Conservation (phyloP, 2,329 filamentous ascomycete genomes). For the Aspergillus texensis region DNA sequence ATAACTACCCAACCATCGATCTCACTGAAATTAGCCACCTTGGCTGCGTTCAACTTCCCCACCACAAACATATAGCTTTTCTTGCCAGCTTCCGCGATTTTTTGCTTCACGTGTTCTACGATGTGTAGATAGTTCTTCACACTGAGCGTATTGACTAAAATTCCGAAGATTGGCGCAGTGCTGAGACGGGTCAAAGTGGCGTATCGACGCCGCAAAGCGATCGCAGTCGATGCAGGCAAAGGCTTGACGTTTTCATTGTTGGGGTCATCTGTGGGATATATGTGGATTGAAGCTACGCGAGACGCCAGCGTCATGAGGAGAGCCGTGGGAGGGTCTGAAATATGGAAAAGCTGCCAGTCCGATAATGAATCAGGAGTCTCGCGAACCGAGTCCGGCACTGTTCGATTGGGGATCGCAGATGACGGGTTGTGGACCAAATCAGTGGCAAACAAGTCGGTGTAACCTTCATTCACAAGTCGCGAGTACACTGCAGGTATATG, state of each 20-base stretch:
- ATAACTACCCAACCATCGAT: slow-evolving; percentile 96
- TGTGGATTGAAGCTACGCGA: slow-evolving; percentile 75
- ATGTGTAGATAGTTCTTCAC: slow-evolving; percentile 87
- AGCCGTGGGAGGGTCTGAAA: slow-evolving; percentile 76
- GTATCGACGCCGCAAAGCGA: slow-evolving; percentile 78
- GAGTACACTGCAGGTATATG: slow-evolving; percentile 66
- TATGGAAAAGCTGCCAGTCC: slow-evolving; percentile 78
- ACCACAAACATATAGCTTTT: slow-evolving; percentile 97
- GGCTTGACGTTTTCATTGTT: slow-evolving; percentile 36
- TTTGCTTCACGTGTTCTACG: slow-evolving; percentile 70
- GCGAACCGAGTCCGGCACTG: slow-evolving; percentile 57
- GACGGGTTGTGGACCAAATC: slow-evolving; percentile 75
- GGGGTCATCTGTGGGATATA: slow-evolving; percentile 66
- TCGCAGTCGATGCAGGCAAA: slow-evolving; percentile 55
- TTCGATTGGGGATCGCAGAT: slow-evolving; percentile 82
- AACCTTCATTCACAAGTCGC: slow-evolving; percentile 65
- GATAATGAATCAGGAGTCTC: slow-evolving; percentile 55
- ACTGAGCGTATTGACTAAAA: slow-evolving; percentile 92
- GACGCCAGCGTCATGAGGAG: slow-evolving; percentile 86
- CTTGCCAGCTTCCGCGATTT: slow-evolving; percentile 80
- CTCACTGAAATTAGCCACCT: slow-evolving; percentile 94
- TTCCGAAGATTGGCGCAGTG: slow-evolving; percentile 83
- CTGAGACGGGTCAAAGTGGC: slow-evolving; percentile 79
- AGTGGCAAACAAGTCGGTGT: slow-evolving; percentile 69
- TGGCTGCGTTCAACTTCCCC: slow-evolving; percentile 92